Percentiles rank a stretch among this genome's conserved stretches.
These are phyloP conservation scores for Prillingera fragicola DNA, from an alignment of 1,284 basidiomycete genomes.

Conservation along the genomic window DNA sequence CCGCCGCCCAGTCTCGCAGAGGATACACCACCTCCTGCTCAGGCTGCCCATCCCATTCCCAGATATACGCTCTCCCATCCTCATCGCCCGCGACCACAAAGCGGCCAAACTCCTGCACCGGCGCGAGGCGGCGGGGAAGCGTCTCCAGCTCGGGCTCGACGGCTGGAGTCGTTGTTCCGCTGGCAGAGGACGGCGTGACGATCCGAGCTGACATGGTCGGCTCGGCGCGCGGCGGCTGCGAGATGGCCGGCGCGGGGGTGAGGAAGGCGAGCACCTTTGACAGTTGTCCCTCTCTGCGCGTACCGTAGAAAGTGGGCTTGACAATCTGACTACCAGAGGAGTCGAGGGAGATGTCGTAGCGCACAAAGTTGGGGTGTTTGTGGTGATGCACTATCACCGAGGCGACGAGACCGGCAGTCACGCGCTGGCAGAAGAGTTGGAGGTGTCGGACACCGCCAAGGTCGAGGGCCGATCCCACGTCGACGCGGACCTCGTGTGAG, in stretches of 20 bases:
- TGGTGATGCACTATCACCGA: slow-evolving; percentile 31
- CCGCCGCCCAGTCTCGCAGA: slow-evolving; percentile 33
- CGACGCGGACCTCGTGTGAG: slow-evolving; percentile 25
- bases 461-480: slow-evolving; percentile 28
- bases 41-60: slow-evolving; percentile 30
- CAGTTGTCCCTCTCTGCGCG: slow-evolving; percentile 17
- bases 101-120: slow-evolving; percentile 21
- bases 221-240: slow-evolving; percentile 10
- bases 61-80: slow-evolving; percentile 34
- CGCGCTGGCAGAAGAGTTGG: slow-evolving; percentile 15
- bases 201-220: slow-evolving; percentile 13
- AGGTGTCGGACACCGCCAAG: slow-evolving; percentile 25
- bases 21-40: slow-evolving; percentile 13
- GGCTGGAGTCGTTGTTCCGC: slow-evolving; percentile 6
- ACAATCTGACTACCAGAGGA: slow-evolving; percentile 3
- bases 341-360: slow-evolving; percentile 25
- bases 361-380: slow-evolving; percentile 21
- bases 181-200: slow-evolving; percentile 11
- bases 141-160: slow-evolving; percentile 7
- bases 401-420: slow-evolving; percentile 5
- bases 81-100: slow-evolving; percentile 38
- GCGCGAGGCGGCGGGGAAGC: slow-evolving; percentile 2
- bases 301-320: slow-evolving; percentile 14
- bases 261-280: slow-evolving; percentile 17
- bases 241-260: slow-evolving; percentile 17